Evolutionary conservation across 208 protist species (phyloP).

Genomic region (Leishmania tarentolae): DNA sequence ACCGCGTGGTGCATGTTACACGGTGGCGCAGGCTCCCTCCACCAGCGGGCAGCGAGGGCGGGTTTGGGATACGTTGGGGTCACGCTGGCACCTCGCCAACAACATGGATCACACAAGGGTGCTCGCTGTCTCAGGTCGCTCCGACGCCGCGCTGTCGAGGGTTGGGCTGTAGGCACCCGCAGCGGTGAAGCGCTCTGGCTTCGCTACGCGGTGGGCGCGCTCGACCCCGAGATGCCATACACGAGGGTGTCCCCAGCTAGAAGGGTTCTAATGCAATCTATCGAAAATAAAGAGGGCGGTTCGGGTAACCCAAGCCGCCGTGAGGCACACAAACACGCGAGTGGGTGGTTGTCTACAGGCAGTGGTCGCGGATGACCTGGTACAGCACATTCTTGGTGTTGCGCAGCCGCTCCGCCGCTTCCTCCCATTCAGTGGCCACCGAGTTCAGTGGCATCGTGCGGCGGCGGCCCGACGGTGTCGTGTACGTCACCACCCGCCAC

Average conservation of each 20-base stretch:
- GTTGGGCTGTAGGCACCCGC: background rate
- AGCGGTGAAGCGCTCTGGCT: background rate
- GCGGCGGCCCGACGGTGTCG: constrained; percentile 36
- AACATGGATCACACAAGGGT: background rate
- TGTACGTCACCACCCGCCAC: constrained; percentile 90
- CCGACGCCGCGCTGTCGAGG: background rate
- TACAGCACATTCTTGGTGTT: constrained; percentile 44
- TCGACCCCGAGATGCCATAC: background rate
- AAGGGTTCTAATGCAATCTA: constrained; percentile 2
- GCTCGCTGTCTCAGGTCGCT: no score
- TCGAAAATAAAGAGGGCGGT: background rate
- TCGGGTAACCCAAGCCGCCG: background rate
- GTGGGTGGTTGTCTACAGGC: constrained; percentile 17
- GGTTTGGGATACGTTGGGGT: no score
- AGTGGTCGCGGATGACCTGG: constrained; percentile 42
- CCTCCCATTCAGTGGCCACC: constrained; percentile 36
- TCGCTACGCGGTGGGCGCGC: background rate
- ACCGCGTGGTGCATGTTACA: background rate
- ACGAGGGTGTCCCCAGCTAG: background rate
- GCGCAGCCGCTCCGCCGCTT: constrained; percentile 41
- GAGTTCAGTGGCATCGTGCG: constrained; percentile 44
- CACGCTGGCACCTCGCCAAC: no score
- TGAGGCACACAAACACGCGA: background rate
- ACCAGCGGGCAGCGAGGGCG: no score
- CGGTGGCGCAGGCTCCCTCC: no score